Evolutionary conservation across 129 eudicot species (phyloP).

Genomic region (Flaveria sonorensis): DNA sequence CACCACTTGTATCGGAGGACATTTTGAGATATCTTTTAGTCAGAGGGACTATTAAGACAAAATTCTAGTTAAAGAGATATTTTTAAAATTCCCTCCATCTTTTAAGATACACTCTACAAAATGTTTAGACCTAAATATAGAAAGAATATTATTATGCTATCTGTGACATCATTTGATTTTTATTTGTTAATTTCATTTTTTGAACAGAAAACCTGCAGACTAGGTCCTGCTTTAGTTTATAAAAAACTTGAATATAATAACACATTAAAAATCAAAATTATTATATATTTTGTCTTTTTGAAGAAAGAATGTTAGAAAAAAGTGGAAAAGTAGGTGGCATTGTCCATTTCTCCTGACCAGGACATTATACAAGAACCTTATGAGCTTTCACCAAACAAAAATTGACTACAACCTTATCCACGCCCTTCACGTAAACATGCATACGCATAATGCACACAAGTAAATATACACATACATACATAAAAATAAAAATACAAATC

Average conservation of each 20-base stretch:
- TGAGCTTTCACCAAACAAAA: neutral
- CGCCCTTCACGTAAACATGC: neutral
- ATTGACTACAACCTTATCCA: constrained; percentile 27
- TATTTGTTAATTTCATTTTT: constrained; percentile 3
- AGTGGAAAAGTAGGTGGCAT: constrained; percentile 23
- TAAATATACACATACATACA: neutral
- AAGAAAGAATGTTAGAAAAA: neutral
- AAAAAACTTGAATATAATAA: neutral
- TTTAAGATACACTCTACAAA: neutral
- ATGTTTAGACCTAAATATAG: neutral
- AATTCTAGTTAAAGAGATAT: too few relatives aligned
- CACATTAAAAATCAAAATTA: neutral
- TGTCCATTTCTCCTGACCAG: constrained; percentile 30
- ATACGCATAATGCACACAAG: too few relatives aligned
- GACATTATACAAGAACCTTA: constrained; percentile 8
- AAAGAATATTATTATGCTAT: neutral
- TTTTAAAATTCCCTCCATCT: too few relatives aligned
- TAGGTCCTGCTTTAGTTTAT: neutral
- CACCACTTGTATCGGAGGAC: too few relatives aligned
- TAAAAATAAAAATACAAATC: neutral
- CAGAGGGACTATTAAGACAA: too few relatives aligned
- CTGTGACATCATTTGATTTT: neutral
- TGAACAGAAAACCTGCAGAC: neutral
- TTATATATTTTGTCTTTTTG: constrained; percentile 5
- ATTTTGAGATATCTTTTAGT: too few relatives aligned